A percentile compares a stretch with the other conserved stretches of the same genome.
These are phyloP conservation scores for Peltaster fructicola DNA, from an alignment of 2,329 filamentous ascomycete genomes.

Conservation along the genomic window DNA sequence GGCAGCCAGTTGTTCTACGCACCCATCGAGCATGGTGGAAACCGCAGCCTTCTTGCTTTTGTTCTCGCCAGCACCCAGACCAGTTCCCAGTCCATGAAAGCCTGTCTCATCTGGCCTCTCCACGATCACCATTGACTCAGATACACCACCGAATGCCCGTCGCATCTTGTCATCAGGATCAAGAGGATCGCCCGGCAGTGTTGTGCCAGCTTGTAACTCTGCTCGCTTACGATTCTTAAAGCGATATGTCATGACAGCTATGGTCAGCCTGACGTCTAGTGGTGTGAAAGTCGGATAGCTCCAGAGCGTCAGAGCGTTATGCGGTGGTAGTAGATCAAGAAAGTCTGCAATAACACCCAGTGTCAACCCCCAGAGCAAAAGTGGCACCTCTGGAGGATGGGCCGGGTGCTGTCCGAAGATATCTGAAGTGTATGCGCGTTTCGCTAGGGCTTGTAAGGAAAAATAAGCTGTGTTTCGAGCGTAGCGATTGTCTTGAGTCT, in stretches of 20 bases:
- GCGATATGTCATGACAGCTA: constrained; percentile 41
- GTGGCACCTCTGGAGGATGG: constrained; percentile 24
- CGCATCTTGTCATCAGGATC: constrained; percentile 3
- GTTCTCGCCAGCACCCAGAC: constrained; percentile 16
- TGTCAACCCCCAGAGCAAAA: constrained; percentile 52
- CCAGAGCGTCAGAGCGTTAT: constrained; percentile 45
- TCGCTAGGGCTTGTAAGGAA: constrained; percentile 5
- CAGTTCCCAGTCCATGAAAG: constrained; percentile 27
- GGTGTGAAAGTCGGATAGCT: constrained; percentile 51
- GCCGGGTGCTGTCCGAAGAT: constrained; percentile 15
- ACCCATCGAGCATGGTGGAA: constrained; percentile 32
- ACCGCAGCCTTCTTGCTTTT: constrained; percentile 26
- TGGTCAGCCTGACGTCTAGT: constrained; percentile 39
- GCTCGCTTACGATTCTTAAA: constrained; percentile 35
- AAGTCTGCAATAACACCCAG: constrained; percentile 51
- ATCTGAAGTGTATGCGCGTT: constrained; percentile 10
- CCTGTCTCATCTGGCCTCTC: constrained; percentile 26
- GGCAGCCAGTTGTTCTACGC: constrained; percentile 10
- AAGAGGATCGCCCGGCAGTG: constrained; percentile 5
- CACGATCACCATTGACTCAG: constrained; percentile 6
- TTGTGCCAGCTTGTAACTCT: constrained; percentile 16
- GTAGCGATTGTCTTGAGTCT: constrained; percentile 12
- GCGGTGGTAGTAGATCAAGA: constrained; percentile 47
- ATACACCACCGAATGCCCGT: constrained; percentile 5
- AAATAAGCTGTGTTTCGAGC: constrained; percentile 6